Evolutionary conservation across 345 rosid genomes (phyloP), one percentile per base, ranked within the genome.

Genomic region (Acer saccharum): DNA sequence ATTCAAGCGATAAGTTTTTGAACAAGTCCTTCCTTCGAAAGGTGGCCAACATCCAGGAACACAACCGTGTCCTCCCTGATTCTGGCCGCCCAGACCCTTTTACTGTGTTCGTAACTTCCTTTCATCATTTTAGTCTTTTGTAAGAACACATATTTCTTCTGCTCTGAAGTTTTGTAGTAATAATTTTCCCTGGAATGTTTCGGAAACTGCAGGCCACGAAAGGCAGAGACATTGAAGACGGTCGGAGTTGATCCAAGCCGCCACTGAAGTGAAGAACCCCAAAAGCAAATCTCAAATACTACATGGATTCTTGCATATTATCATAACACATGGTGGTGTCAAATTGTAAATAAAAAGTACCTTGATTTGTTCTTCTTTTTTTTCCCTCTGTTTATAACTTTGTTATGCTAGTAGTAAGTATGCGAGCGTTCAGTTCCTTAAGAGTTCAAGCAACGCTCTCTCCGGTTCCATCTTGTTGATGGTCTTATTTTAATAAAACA

Each of bases 21-120:
- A 81, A 80, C 75, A 86, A 88, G 61, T 85, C 93, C 41, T 85
- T 90, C 84, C 79, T 86, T 16, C 68, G 91, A 25, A 87, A 86
- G 78, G 79, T 91, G 11, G 90, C 83, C 55, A 86, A 84, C 74
- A 83, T 89, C 50, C 90, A 89, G 78, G 85, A 90, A 7, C 54
- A 75, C 65, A 76, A 74, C 13, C 80, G 73, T 0, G 18, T 68
- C 55, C 79, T 80, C 41, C 58, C 78, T 62, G 86, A 80, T 71
- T 75, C 83, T 6, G 63, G 79, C 63, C 84, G 79, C 35, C 77
- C 85, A 1, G 57, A 83, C 80, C 86, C 86, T 17, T 87, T 70
- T 79, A 83, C 85, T 77, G 70, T 76, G 86, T 87, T 62, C 4
- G 65, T 80, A 29, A 44, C 65, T 1, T 50, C 1, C 18, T 39